A percentile compares a stretch with the other conserved stretches of the same genome.
phyloP scores from a whole-genome alignment of 2,329 filamentous ascomycete species.

The Calonectria leucothoes region DNA sequence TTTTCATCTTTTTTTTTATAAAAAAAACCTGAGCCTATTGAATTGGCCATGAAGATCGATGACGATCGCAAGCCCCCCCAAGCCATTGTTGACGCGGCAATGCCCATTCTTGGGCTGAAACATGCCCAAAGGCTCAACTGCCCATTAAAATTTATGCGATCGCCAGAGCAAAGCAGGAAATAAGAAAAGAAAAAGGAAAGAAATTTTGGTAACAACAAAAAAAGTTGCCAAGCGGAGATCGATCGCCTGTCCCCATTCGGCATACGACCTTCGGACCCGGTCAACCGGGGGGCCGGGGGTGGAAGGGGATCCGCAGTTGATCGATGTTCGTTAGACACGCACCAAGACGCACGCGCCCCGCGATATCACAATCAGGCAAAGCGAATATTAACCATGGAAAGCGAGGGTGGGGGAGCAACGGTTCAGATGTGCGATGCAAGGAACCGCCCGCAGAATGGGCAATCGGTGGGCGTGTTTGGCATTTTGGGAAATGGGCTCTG shows the following conservation, averaged over 20 bases:
- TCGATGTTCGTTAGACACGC: background rate
- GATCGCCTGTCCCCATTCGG: background rate
- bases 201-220: background rate
- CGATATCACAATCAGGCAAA: background rate
- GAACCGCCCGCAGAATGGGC: background rate
- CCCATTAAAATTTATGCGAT: background rate
- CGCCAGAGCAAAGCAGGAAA: background rate
- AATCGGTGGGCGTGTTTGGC: background rate
- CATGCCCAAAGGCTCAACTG: background rate
- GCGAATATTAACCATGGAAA: no score
- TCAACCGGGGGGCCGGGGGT: background rate
- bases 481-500: background rate
- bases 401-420: background rate
- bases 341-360: background rate
- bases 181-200: background rate
- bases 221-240: background rate
- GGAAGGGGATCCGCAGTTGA: background rate
- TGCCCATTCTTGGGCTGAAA: constrained; percentile 18
- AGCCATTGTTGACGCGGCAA: constrained; percentile 13
- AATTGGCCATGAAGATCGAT: background rate
- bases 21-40: background rate
- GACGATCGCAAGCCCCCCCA: background rate
- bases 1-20: background rate
- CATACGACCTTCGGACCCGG: background rate
- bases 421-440: background rate